Base-by-base conservation (phyloP, 2,329 filamentous ascomycete species). In the Cladosporium sp. region DNA sequence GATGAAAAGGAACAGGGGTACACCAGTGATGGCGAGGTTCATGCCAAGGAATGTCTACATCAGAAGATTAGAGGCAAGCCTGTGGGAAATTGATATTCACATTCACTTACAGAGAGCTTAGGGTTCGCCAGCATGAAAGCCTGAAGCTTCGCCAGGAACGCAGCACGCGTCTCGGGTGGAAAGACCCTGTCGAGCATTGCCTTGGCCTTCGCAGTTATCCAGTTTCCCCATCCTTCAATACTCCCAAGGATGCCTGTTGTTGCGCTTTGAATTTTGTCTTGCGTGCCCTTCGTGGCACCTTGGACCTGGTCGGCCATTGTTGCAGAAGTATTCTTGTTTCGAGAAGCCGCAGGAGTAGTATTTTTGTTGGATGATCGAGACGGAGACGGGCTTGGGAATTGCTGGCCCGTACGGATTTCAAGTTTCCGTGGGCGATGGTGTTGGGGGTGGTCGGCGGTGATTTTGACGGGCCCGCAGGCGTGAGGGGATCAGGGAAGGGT, bases 1-100 rank as follows among this genome's bases (percentile, higher is more conserved):
- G 52, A 78, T 58, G 73, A 93, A 92, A 57, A 90, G 71, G 38
- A 83, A 68, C 54, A 91, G 62, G 1, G 88, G 88, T 11, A 87
- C 68, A 53, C 82, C 77, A 11, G 82, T 83, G 56, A 90, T 76
- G 54, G 82, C 67, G 54, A 84, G 62, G 66, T 91, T 87, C 31
- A 78, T 73, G 43, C 80, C 70, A 53, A 89, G 65, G 67, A 93
- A 88, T 54, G 83, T 81, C 86, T 89, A 58, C 7, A 54, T 14
- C 9, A 10, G 14, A 9, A 7, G 14, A 46, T 63, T 35, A 60
- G 57, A 52, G 38, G 14, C 28, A 43, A 42, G 18, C 9, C 33
- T 32, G 9, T 22, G 3, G 7, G 7, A 9, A 8, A 31, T 6
- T 14, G 18, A n/a, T 37, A 33, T 33, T n/a, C 10, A 32, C 7